These are phyloP conservation scores for Dentipellis sp. DNA, from an alignment of 768 basidiomycete species.

Conservation along the genomic window DNA sequence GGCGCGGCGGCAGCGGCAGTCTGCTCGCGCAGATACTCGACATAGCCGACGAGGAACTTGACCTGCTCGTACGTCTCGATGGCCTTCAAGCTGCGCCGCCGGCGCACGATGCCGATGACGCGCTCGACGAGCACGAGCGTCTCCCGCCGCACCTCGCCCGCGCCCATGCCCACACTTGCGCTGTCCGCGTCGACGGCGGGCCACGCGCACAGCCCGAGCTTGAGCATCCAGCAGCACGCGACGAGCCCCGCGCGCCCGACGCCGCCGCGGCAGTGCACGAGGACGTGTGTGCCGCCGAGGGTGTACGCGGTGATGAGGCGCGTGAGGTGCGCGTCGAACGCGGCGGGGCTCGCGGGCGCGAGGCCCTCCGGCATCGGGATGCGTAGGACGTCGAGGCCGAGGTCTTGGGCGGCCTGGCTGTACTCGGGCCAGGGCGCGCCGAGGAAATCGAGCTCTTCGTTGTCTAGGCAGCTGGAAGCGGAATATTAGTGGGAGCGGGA, in stretches of 20 bases:
- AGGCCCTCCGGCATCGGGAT: slow-evolving; percentile 89
- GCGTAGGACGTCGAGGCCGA: slow-evolving; percentile 79
- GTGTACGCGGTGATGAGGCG: slow-evolving; percentile 66
- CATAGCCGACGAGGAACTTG: slow-evolving; percentile 67
- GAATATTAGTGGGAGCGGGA: background rate
- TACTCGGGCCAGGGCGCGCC: slow-evolving; percentile 87
- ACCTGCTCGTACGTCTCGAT: slow-evolving; percentile 95
- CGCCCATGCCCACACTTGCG: background rate
- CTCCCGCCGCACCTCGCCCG: slow-evolving; percentile 27
- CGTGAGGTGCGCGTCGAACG: slow-evolving; percentile 57
- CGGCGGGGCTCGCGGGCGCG: slow-evolving; percentile 49
- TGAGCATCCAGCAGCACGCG: slow-evolving; percentile 88
- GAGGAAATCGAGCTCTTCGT: slow-evolving; percentile 73
- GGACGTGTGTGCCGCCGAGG: slow-evolving; percentile 55
- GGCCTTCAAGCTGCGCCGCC: slow-evolving; percentile 78
- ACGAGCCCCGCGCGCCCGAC: slow-evolving; percentile 90
- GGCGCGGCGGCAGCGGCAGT: background rate
- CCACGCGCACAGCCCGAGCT: slow-evolving; percentile 84
- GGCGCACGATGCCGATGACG: slow-evolving; percentile 63
- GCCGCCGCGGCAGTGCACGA: slow-evolving; percentile 91
- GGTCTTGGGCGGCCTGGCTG: slow-evolving; percentile 41
- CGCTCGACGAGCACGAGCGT: slow-evolving; percentile 63
- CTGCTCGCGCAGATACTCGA: slow-evolving; percentile 41
- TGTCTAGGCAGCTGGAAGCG: slow-evolving; percentile 65
- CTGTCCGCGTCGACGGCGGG: slow-evolving; percentile 20